Conservation (phyloP, 768 basidiomycete species). For the Tricholoma flavovirens region DNA sequence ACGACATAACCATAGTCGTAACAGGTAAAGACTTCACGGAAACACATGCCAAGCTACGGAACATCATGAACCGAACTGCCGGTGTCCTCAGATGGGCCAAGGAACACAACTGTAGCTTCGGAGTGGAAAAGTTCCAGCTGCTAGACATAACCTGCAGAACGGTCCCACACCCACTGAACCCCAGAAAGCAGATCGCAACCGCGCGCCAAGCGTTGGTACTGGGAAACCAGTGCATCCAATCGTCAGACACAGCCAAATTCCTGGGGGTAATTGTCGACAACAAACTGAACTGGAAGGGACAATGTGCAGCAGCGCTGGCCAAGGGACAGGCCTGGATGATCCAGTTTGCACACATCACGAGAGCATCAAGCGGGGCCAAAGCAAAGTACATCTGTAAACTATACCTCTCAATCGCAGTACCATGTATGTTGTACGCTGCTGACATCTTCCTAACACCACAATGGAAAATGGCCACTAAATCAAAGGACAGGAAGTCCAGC, state of each 20-base stretch:
- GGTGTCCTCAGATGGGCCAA: conserved; percentile 14
- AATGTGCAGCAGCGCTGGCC: conserved; percentile 7
- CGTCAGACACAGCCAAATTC: conserved; percentile 16
- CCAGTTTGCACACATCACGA: conserved; percentile 7
- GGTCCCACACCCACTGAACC: no score
- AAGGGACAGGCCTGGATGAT: not conserved
- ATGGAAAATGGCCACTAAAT: not conserved
- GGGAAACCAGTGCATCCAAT: not conserved
- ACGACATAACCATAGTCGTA: no score
- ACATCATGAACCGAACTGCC: not conserved
- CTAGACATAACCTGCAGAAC: no score
- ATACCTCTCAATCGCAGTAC: conserved; percentile 20
- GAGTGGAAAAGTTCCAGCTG: conserved; percentile 8
- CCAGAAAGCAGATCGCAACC: no score
- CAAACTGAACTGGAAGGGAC: conserved; percentile 12
- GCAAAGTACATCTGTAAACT: conserved; percentile 15
- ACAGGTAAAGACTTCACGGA: not conserved
- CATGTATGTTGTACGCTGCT: conserved; percentile 20
- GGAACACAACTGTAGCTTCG: conserved; percentile 18
- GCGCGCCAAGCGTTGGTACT: not conserved
- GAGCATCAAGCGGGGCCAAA: conserved; percentile 11
- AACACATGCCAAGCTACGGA: not conserved
- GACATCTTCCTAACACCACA: conserved; percentile 21
- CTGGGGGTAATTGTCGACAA: conserved; percentile 21
- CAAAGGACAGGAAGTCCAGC: conserved; percentile 8